Conservation (phyloP, 2,329 filamentous ascomycete genomes). For the Aplosporella prunicola region DNA sequence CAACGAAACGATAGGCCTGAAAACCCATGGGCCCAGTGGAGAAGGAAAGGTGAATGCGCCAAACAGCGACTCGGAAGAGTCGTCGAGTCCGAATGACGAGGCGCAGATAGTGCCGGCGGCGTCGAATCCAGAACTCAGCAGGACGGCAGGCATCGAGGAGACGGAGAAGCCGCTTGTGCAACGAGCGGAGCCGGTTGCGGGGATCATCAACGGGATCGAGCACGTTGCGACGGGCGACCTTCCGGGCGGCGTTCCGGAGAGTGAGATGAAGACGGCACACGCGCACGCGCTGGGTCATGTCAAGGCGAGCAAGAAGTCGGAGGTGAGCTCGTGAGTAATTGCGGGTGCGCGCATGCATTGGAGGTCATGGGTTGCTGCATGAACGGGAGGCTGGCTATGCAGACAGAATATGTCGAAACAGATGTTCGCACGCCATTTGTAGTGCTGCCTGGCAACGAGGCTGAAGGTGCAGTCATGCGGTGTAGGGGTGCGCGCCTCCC, state of each 20-base stretch:
- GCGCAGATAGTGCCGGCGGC: not conserved
- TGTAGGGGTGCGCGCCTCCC: no score
- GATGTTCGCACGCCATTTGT: no score
- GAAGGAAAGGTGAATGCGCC: slow-evolving; percentile 23
- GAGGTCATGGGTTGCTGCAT: not conserved
- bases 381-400: no score
- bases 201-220: slow-evolving; percentile 20
- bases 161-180: slow-evolving; percentile 2
- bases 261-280: slow-evolving; percentile 27
- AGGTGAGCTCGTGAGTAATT: slow-evolving; percentile 4
- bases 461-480: no score
- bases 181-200: slow-evolving; percentile 18
- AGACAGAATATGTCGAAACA: no score
- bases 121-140: slow-evolving; percentile 3
- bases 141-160: not conserved
- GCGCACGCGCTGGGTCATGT: slow-evolving; percentile 26
- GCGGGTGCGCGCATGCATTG: not conserved
- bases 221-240: slow-evolving; percentile 33
- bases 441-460: no score
- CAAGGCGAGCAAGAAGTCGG: slow-evolving; percentile 11
- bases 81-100: not conserved
- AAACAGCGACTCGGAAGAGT: slow-evolving; percentile 13
- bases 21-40: slow-evolving; percentile 27
- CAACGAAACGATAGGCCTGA: slow-evolving; percentile 28
- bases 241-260: slow-evolving; percentile 32